Conservation (phyloP, 2,329 filamentous ascomycete genomes). For the Aspergillus sp. region DNA sequence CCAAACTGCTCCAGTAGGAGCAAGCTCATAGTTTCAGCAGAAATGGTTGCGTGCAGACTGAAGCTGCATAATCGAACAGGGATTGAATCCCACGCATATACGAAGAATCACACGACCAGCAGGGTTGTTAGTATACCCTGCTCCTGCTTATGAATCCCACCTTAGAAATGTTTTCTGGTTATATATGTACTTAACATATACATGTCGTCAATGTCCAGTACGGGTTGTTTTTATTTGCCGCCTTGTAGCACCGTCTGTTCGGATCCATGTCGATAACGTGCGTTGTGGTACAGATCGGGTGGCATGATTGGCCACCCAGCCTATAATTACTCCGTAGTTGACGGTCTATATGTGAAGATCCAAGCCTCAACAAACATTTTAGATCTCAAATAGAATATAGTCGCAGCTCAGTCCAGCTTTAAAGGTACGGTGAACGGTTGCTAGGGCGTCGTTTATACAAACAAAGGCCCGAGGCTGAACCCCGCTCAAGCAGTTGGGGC, state of each 20-base stretch:
- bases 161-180: neutral
- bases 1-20: constrained; percentile 28
- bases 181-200: no score
- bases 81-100: constrained; percentile 1
- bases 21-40: neutral
- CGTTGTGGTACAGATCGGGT: neutral
- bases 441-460: neutral
- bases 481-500: neutral
- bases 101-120: constrained; percentile 1
- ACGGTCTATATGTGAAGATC: no score
- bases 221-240: neutral
- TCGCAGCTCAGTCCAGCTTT: neutral
- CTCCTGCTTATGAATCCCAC: neutral
- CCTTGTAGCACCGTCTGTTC: neutral
- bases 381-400: no score
- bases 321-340: no score
- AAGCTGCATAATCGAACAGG: neutral
- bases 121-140: neutral
- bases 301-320: neutral
- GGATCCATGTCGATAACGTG: neutral
- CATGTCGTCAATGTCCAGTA: no score
- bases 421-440: neutral
- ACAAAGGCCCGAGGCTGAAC: neutral
- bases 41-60: neutral
- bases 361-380: no score